Base-by-base conservation (phyloP, 768 basidiomycete genomes). In the Russula abietina region DNA sequence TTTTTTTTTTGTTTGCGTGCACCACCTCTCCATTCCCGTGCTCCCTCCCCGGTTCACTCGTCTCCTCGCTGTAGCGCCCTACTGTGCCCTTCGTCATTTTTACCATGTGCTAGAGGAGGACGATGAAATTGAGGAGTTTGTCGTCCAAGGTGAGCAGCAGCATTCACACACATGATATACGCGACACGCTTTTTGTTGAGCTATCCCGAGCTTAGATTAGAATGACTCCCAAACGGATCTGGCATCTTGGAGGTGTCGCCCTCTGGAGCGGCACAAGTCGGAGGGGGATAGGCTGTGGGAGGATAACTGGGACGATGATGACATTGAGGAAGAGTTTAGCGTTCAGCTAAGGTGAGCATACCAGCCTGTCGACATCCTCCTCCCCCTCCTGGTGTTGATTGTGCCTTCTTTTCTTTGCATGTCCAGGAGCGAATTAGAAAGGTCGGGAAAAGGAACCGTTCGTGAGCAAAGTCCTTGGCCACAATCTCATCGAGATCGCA, bases 291-390 rank as follows among this genome's bases (percentile, higher is more conserved):
- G 93, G 70, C 78, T 99, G 12, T 99, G 97, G 97, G 97, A 99
- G 78, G 97, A 98, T 69, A 98, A 98, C 73, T 99, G 97, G 97
- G 97, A 99, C 70, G 97, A 99, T 69, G 97, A 99, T 76, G 96
- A 98, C n/a, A n/a, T n/a, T n/a, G n/a, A n/a, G n/a, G n/a, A n/a
- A n/a, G n/a, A n/a, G n/a, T n/a, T n/a, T n/a, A n/a, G n/a, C n/a
- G n/a, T n/a, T n/a, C n/a, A n/a, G n/a, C n/a, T n/a, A n/a, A n/a
- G n/a, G n/a, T n/a, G 72, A 69, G 89, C 77, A 12, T 30, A 10
- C n/a, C 16, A 4, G 4, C 43, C 16, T 30, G 11, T 19, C n/a
- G 10, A 26, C 16, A 12, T n/a, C 43, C 3, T 7, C 22, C 7
- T 9, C 7, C 10, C 5, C 5, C 17, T 1, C 32, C 11, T 6